A percentile compares a stretch with the other conserved stretches of the same genome.
Conservation (phyloP, 2,329 filamentous ascomycete genomes). For the Apiospora hydei region DNA sequence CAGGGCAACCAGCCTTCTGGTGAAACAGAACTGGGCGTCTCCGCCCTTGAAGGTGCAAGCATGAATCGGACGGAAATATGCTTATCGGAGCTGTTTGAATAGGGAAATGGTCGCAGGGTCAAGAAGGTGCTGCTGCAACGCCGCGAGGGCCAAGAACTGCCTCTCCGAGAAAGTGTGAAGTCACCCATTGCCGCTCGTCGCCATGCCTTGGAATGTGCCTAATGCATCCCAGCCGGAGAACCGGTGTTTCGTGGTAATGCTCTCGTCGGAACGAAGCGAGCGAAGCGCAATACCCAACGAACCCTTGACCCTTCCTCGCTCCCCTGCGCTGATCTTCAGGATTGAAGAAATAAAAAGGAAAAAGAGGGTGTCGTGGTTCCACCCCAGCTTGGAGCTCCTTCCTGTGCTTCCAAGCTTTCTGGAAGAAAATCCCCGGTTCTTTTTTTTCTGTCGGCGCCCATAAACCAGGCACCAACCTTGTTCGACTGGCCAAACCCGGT, state of each 20-base stretch:
- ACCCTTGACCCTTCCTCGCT: neutral
- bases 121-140: neutral
- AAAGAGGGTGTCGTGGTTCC: constrained; percentile 9
- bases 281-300: neutral
- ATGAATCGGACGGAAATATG: constrained; percentile 20
- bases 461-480: constrained; percentile 2
- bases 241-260: neutral
- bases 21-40: constrained; percentile 8
- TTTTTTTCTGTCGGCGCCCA: neutral
- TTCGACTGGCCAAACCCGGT: constrained; percentile 7
- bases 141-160: neutral
- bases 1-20: neutral
- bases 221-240: constrained; percentile 16
- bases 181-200: neutral
- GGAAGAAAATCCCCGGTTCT: constrained; percentile 3
- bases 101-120: neutral
- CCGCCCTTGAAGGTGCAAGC: neutral
- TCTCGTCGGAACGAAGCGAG: constrained; percentile 2
- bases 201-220: constrained; percentile 18
- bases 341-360: neutral
- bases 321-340: constrained; percentile 17
- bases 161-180: neutral
- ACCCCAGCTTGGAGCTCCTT: constrained; percentile 16
- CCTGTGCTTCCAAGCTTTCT: constrained; percentile 11
- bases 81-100: constrained; percentile 5